phyloP scores from a whole-genome alignment of 139 green algal species.

The Eudorina sp. region DNA sequence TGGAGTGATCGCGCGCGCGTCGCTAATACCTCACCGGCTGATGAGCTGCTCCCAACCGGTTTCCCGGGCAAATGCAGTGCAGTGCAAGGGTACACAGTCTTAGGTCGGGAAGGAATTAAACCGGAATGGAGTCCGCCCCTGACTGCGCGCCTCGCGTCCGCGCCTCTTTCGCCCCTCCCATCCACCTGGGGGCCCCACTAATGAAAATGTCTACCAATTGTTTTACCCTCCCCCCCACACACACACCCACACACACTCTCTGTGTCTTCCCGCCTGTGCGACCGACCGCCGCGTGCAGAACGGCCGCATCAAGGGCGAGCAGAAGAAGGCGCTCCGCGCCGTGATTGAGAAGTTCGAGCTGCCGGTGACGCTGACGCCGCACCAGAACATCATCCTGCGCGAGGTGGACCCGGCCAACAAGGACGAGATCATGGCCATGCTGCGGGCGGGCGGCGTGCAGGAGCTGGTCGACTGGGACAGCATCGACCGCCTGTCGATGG shows the following conservation, averaged over 20 bases:
- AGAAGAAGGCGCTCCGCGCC: conserved; percentile 87
- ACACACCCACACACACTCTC: not conserved
- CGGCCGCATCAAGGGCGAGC: conserved; percentile 87
- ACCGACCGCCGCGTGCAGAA: conserved; percentile 60
- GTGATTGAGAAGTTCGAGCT: conserved; percentile 84
- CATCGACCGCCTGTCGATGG: conserved; percentile 91
- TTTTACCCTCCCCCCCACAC: not conserved
- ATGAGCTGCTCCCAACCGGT: too few relatives aligned
- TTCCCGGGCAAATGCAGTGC: too few relatives aligned
- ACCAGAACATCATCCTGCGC: conserved; percentile 93
- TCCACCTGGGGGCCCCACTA: too few relatives aligned
- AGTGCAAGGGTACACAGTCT: too few relatives aligned
- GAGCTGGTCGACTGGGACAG: conserved; percentile 82
- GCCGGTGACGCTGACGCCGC: conserved; percentile 78
- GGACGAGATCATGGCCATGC: conserved; percentile 83
- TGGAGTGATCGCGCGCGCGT: too few relatives aligned
- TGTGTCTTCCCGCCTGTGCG: not conserved
- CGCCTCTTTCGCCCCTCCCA: too few relatives aligned
- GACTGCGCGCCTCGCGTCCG: too few relatives aligned
- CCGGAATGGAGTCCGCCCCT: too few relatives aligned
- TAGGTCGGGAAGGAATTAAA: too few relatives aligned
- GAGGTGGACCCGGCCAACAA: conserved; percentile 91
- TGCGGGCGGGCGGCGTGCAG: conserved; percentile 71
- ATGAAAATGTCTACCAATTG: too few relatives aligned
- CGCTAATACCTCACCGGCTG: too few relatives aligned